Evolutionary conservation across 2,329 filamentous ascomycete genomes (phyloP), one percentile per base, ranked within the genome.

Genomic region (Colletotrichum camelliae): DNA sequence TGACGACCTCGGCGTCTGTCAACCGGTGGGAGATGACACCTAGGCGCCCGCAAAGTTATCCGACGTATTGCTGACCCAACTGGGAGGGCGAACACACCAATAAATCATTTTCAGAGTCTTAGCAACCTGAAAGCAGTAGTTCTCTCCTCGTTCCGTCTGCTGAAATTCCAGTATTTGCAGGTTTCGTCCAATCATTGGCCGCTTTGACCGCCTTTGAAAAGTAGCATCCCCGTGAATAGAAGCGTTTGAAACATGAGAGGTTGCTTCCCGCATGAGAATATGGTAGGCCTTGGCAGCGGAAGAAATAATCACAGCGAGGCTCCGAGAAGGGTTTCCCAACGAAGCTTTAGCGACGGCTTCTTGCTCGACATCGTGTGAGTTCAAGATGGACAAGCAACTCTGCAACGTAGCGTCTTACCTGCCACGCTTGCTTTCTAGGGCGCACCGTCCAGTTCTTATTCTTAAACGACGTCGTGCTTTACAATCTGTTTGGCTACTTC

Each of bases 221-320:
- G 21, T 27, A 61, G 58, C 15, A 33, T 31, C 27, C 24, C 24
- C 48, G 67, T 27, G 29, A 35, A 37, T 43, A 60, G 43, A 70
- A 70, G 33, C 18, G 21, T 70, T 39, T 58, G 48, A 74, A 70
- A 74, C 58, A 60, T 64, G 33, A 33, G 48, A 39, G 24, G 55
- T 52, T 1, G 12, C 27, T 27, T 18, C 16, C 8, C 48, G 33
- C n/a, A 65, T 48, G 43, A 65, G 12, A 27, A 7, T 15, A 48
- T 16, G 21, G 27, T 7, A 66, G 9, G 16, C 13, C 29, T 60
- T 66, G 39, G 27, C 13, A 35, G 21, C 66, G 52, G 52, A 24
- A 33, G 21, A 58, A n/a, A 29, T 8, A n/a, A 33, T 52, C 48
- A 55, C 33, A 16, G 37, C 27, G 37, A 71, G 12, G 24, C 9